Conservation (phyloP, 2,329 filamentous ascomycete species). For the Sclerotinia spermophila region DNA sequence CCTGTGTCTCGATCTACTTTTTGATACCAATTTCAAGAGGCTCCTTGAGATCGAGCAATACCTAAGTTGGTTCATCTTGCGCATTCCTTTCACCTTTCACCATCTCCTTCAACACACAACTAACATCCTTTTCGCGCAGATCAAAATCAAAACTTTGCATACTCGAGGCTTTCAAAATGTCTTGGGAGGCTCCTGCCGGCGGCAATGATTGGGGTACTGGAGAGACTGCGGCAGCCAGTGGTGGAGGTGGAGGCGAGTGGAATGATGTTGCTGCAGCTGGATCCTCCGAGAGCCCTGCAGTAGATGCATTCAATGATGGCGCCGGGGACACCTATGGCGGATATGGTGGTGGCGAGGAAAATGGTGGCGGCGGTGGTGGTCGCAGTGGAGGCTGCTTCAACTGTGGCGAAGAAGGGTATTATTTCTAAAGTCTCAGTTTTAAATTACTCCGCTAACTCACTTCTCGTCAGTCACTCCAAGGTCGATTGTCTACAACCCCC, state of each 20-base stretch:
- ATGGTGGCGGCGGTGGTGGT: slow-evolving; percentile 18
- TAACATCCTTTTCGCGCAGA: background rate
- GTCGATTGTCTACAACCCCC: slow-evolving; percentile 30
- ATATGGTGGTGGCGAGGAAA: slow-evolving; percentile 8
- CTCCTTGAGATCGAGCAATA: background rate
- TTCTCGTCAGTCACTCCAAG: slow-evolving; percentile 21
- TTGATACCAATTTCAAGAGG: background rate
- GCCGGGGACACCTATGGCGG: background rate
- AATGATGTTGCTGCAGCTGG: background rate
- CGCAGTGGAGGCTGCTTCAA: slow-evolving; percentile 50
- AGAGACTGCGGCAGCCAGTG: background rate
- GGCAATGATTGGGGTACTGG: slow-evolving; percentile 15
- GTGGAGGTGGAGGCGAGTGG: slow-evolving; percentile 13
- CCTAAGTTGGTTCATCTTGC: slow-evolving; percentile 1
- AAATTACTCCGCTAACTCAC: background rate
- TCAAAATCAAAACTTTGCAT: background rate
- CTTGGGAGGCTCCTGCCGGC: slow-evolving; percentile 28
- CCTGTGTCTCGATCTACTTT: background rate
- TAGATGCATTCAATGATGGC: slow-evolving; percentile 7
- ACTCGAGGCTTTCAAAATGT: slow-evolving; percentile 26
- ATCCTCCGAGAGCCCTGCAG: background rate
- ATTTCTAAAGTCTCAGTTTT: slow-evolving; percentile 38
- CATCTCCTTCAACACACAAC: background rate
- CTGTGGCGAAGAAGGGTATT: slow-evolving; percentile 55
- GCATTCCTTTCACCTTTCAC: background rate